Conservation (phyloP, 2,329 filamentous ascomycete genomes). For the Aureobasidium sp. region DNA sequence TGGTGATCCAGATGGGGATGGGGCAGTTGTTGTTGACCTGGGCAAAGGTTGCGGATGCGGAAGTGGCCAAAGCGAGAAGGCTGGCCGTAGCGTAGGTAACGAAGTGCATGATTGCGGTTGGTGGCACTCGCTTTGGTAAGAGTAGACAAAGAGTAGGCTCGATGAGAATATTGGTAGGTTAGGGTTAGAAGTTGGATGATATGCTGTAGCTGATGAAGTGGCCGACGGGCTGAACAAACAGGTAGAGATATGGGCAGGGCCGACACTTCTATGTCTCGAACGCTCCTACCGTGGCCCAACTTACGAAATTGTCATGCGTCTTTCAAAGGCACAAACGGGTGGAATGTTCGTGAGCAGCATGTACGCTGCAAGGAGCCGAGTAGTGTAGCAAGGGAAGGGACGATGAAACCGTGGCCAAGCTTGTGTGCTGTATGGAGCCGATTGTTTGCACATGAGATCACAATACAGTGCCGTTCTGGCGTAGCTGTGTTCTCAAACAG, state of each 20-base stretch:
- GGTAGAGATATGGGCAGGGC: background rate
- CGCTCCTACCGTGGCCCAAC: background rate
- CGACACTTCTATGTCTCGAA: background rate
- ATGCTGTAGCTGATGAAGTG: background rate
- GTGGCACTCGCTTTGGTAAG: background rate
- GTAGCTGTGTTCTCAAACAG: background rate
- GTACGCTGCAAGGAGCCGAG: constrained; percentile 8
- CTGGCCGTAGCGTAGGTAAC: constrained; percentile 13
- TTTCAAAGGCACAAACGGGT: background rate
- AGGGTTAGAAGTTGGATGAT: background rate
- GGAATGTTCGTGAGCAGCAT: background rate
- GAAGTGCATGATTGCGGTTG: constrained; percentile 21
- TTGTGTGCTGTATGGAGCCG: background rate
- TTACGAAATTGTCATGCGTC: background rate
- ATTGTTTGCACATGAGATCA: background rate
- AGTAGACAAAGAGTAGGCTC: background rate
- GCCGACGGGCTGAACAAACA: background rate
- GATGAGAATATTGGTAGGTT: background rate
- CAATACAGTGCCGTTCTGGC: background rate
- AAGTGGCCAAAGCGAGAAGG: constrained; percentile 18
- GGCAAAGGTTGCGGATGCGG: constrained; percentile 18
- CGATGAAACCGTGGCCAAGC: background rate
- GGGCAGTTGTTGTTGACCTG: constrained; percentile 26
- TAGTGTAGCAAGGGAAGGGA: background rate
- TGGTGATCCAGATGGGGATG: constrained; percentile 23